A percentile compares a stretch with the other conserved stretches of the same genome.
Conservation (phyloP, 768 basidiomycete species). For the Boletus insuetus region DNA sequence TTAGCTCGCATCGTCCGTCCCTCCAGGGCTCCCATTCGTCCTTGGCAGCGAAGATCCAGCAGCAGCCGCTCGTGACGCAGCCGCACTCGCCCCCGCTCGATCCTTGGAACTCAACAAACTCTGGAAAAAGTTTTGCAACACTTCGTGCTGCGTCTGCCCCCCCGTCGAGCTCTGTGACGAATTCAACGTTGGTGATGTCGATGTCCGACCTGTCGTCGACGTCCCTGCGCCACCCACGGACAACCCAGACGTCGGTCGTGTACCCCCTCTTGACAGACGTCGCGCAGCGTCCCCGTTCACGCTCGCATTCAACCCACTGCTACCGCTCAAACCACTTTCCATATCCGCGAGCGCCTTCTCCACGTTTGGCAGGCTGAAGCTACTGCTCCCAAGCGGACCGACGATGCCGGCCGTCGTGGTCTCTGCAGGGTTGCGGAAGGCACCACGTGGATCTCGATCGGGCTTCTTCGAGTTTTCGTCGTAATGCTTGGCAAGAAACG, state of each 20-base stretch:
- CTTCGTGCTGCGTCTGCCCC: conserved; percentile 76
- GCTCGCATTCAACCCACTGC: conserved; percentile 34
- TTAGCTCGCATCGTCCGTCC: conserved; percentile 38
- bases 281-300: conserved; percentile 35
- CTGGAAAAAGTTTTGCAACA: conserved; percentile 86
- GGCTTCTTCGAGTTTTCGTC: conserved; percentile 89
- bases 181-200: conserved; percentile 39
- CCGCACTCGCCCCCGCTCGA: conserved; percentile 38
- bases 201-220: conserved; percentile 31
- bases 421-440: conserved; percentile 78
- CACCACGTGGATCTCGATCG: conserved; percentile 83
- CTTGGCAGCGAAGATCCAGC: conserved; percentile 22
- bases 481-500: conserved; percentile 87
- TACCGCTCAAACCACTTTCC: conserved; percentile 56
- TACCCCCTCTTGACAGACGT: conserved; percentile 30
- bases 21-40: conserved; percentile 35
- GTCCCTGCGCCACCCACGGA: conserved; percentile 36
- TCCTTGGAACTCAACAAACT: conserved; percentile 73
- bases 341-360: conserved; percentile 86
- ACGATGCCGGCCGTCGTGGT: conserved; percentile 70
- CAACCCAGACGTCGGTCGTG: conserved; percentile 36
- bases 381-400: conserved; percentile 87
- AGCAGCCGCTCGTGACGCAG: conserved; percentile 23
- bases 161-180: conserved; percentile 43
- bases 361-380: conserved; percentile 82